A percentile compares a stretch with the other conserved stretches of the same genome.
Conservation (phyloP, 805 yeast genomes). For the Pichia scutulata region DNA sequence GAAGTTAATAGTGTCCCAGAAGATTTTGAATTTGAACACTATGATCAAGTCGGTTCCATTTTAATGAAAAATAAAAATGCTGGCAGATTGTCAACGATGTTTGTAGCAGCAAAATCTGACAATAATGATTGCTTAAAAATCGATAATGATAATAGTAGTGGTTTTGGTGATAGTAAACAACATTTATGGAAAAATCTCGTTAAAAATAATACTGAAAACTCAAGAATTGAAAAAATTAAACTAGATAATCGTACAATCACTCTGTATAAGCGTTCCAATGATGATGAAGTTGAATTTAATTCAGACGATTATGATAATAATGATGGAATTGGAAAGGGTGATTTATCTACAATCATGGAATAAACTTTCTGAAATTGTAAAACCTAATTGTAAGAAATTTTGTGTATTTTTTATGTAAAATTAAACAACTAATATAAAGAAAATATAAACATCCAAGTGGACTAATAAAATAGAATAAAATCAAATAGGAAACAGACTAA, state of each 20-base stretch:
- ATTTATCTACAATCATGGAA: slow-evolving; percentile 2
- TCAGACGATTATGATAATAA: not conserved
- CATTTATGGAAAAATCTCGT: slow-evolving; percentile 8
- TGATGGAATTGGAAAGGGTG: not conserved
- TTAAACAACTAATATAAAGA: not conserved
- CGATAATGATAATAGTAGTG: not conserved
- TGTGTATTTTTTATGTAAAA: not conserved
- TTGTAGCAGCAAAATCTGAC: not conserved
- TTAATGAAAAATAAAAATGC: not conserved
- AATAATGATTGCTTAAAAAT: not conserved
- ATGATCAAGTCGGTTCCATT: not conserved
- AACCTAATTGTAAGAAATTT: not conserved
- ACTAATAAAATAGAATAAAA: not conserved
- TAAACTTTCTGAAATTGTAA: not conserved
- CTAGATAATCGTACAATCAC: slow-evolving; percentile 25
- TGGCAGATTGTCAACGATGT: slow-evolving; percentile 1
- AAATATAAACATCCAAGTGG: not conserved
- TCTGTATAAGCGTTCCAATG: slow-evolving; percentile 19
- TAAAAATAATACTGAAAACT: not conserved
- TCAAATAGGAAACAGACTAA: not conserved
- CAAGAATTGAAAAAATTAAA: slow-evolving; percentile 12
- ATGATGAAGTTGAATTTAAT: not conserved
- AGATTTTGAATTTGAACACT: slow-evolving; percentile 25
- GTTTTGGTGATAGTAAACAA: not conserved
- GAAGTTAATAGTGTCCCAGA: slow-evolving; percentile 32